Conservation (phyloP, 2,329 filamentous ascomycete species). For the Domatiomyces catenatus region DNA sequence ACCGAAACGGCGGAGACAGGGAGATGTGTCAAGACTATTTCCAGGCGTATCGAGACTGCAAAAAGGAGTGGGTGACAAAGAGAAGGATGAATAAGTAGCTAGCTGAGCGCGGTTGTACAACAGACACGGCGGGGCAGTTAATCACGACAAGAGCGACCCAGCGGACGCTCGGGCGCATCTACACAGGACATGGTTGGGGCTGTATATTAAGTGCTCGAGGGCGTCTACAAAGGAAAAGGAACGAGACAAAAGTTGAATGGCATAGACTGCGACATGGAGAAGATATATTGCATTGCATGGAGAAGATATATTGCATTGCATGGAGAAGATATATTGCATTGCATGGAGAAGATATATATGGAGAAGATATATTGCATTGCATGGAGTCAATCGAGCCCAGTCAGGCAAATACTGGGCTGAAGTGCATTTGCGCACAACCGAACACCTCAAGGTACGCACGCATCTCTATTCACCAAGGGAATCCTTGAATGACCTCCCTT, state of each 20-base stretch:
- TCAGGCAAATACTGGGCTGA: background rate
- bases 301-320: background rate
- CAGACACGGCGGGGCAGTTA: background rate
- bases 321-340: background rate
- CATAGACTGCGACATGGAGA: background rate
- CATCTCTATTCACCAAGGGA: no score
- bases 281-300: background rate
- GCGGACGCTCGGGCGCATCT: no score
- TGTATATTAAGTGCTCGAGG: background rate
- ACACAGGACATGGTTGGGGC: background rate
- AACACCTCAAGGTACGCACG: no score
- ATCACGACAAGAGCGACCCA: no score
- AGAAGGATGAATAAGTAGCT: background rate
- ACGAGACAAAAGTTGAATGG: background rate
- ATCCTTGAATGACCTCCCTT: no score
- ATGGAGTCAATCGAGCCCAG: no score
- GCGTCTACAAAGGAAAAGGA: background rate
- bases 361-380: background rate
- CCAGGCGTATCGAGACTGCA: slow-evolving; percentile 91
- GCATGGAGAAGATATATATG: no score
- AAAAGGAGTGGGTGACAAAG: slow-evolving; percentile 60
- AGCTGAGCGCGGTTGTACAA: background rate
- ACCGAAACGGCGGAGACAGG: slow-evolving; percentile 72
- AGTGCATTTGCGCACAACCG: no score
- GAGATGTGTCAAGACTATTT: slow-evolving; percentile 93